Evolutionary conservation across 306 rosid species (phyloP), one percentile per base, ranked within the genome.

Genomic region (Rubus parviflorus): DNA sequence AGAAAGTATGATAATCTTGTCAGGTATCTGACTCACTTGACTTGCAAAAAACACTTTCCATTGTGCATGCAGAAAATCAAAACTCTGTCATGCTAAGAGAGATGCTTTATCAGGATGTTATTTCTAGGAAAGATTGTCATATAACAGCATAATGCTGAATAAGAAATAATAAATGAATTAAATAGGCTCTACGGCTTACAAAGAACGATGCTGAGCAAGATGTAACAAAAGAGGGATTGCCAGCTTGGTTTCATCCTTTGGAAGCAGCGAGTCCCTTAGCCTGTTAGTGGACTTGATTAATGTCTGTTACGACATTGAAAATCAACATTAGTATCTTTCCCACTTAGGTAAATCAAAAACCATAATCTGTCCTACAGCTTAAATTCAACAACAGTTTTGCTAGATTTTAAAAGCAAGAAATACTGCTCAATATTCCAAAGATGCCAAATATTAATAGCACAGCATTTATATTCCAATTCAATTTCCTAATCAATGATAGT

Each of bases 201-300:
- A 49, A 69, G 99, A 95, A 72, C 99, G 97, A 78, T 95, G 99
- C 75, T 95, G 99, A 82, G 99, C 93, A 86, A 95, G 83, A 80
- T 90, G 99, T 71, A 95, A 84, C 83, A 95, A 75, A 73, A 95
- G 97, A 51, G 99, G 99, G 67, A 87, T 64, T 20, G 97, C 99
- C 91, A 91, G 76, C 82, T 91, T 92, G 4, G 90, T 87, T 80
- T 95, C 99, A 69, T 95, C 99, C 86, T 90, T 92, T 4, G 97
- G 89, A 85, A 95, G 92, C 77, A 95, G 89, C 0, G 97, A 86
- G 82, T 95, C 97, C 76, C 92, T 85, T 56, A 95, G 89, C 80
- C 99, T 91, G 90, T 91, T 95, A 68, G 87, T 89, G 19, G 99
- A 95, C 88, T 95, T 95, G 82, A 92, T 80, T 87, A 95, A 81